These are phyloP conservation scores for Leptographium procerum DNA, from an alignment of 2,329 filamentous ascomycete genomes.

Conservation along the genomic window DNA sequence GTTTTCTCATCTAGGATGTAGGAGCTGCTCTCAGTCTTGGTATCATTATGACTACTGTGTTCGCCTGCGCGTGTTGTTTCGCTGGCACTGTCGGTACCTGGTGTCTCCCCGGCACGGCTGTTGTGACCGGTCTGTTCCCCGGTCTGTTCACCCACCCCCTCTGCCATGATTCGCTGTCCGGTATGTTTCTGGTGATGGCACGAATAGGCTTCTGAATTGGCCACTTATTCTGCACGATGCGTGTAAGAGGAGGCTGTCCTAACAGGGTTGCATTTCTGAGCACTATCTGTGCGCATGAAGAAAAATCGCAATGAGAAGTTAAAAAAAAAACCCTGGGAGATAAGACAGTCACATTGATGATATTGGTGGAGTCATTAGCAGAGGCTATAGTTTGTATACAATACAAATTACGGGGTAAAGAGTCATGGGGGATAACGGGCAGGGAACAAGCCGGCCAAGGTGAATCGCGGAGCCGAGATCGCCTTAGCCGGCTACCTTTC, in stretches of 20 bases:
- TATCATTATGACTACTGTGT: not conserved
- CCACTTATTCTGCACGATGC: no score
- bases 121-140: not conserved
- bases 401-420: not conserved
- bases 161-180: not conserved
- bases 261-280: no score
- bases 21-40: not conserved
- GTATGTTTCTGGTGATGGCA: no score
- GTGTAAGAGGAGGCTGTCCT: not conserved
- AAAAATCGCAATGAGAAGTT: not conserved
- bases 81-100: no score
- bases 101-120: no score
- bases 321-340: not conserved
- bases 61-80: no score
- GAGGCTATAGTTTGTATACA: no score
- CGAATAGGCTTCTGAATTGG: not conserved
- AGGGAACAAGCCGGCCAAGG: not conserved
- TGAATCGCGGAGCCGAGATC: not conserved
- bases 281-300: not conserved
- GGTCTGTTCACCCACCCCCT: not conserved
- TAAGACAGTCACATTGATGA: not conserved
- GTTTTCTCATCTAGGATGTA: not conserved
- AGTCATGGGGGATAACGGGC: no score
- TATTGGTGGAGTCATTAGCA: not conserved
- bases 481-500: not conserved